phyloP scores from a whole-genome alignment of 148 eudicot species.

The Tetragonia tetragonoides region DNA sequence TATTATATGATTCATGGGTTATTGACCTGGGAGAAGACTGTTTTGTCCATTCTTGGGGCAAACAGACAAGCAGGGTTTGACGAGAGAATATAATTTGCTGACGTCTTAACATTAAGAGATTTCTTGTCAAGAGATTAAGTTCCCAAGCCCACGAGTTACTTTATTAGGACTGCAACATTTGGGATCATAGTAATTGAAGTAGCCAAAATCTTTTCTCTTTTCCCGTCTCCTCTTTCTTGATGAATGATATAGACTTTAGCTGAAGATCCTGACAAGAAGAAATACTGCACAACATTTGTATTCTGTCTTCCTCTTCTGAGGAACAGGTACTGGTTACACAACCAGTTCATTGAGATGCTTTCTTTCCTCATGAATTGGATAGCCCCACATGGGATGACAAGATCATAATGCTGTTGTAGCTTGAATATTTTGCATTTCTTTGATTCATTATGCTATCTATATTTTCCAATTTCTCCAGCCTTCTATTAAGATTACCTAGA shows the following conservation, averaged over 20 bases:
- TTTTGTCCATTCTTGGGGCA: not conserved
- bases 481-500: not conserved
- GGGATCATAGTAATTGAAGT: not conserved
- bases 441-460: not conserved
- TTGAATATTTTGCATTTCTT: not conserved
- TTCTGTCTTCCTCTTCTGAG: too few relatives aligned
- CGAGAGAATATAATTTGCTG: not conserved
- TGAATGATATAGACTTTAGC: not conserved
- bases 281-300: too few relatives aligned
- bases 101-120: not conserved
- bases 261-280: not conserved
- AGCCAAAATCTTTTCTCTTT: too few relatives aligned
- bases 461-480: not conserved
- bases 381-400: not conserved
- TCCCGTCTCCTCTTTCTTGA: not conserved
- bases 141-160: too few relatives aligned
- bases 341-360: not conserved
- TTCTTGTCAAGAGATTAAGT: too few relatives aligned
- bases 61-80: not conserved
- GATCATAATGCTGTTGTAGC: not conserved
- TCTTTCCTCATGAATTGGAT: conserved; percentile 1
- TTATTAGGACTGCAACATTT: too few relatives aligned
- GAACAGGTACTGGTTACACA: not conserved
- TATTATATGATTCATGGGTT: not conserved
- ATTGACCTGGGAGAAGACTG: not conserved